phyloP scores from a whole-genome alignment of 2,329 filamentous ascomycete genomes.

The Apiospora marii region DNA sequence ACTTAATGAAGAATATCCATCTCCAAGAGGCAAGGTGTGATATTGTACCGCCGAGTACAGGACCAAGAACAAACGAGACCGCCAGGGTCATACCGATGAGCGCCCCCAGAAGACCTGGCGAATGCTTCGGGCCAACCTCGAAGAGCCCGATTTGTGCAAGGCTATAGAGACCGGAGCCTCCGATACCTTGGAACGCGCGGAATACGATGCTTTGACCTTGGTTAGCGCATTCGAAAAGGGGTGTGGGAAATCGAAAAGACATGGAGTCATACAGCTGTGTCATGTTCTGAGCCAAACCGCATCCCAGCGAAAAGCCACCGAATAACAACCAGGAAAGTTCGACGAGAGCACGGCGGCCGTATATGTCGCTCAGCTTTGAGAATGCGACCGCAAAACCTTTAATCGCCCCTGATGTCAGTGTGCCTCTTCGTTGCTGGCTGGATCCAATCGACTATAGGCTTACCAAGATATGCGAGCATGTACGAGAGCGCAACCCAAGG shows the following conservation, averaged over 20 bases:
- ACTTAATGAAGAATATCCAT: constrained; percentile 71
- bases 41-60: constrained; percentile 64
- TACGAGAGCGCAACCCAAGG: constrained; percentile 65
- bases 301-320: constrained; percentile 62
- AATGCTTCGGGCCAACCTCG: constrained; percentile 61
- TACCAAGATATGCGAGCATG: constrained; percentile 64
- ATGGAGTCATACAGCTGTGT: constrained; percentile 53
- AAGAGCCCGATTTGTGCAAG: constrained; percentile 64
- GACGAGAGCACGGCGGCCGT: constrained; percentile 60
- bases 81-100: constrained; percentile 64
- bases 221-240: neutral
- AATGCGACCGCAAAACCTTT: constrained; percentile 64
- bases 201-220: constrained; percentile 58
- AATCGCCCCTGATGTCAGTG: neutral
- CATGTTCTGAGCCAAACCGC: constrained; percentile 59
- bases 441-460: constrained; percentile 24
- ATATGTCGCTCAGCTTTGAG: constrained; percentile 67
- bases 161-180: constrained; percentile 68
- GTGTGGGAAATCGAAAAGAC: neutral
- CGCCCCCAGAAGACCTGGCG: constrained; percentile 61
- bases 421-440: neutral
- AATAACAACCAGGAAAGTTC: constrained; percentile 62
- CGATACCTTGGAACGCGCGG: constrained; percentile 66
- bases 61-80: constrained; percentile 65
- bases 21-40: constrained; percentile 62